Percentiles rank a stretch among this genome's conserved stretches.
Evolutionary conservation across 1,139 yeast species (phyloP).

Genomic region (Suhomyces coccinellae): DNA sequence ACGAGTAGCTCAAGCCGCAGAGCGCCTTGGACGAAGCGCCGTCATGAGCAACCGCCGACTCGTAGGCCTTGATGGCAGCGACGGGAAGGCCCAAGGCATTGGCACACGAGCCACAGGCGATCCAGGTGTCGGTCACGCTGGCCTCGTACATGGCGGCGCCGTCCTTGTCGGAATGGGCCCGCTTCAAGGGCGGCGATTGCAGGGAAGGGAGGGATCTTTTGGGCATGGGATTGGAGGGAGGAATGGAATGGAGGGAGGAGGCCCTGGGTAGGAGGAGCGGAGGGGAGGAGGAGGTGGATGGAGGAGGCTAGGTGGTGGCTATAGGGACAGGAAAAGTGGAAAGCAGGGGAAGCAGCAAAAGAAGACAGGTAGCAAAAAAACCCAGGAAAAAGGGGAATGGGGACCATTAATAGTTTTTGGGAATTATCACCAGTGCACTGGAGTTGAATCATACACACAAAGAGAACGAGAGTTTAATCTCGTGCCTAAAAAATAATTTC

Average conservation of each 20-base stretch:
- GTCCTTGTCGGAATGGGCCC: slow-evolving; percentile 10
- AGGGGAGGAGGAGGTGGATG: neutral
- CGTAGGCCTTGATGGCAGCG: slow-evolving; percentile 48
- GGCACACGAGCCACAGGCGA: slow-evolving; percentile 53
- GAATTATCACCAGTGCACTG: slow-evolving; percentile 6
- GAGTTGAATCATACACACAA: slow-evolving; percentile 8
- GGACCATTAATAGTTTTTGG: slow-evolving; percentile 8
- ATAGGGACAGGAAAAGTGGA: neutral
- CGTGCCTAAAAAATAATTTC: slow-evolving; percentile 2
- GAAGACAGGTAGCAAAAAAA: neutral
- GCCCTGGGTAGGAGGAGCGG: neutral
- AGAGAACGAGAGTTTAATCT: slow-evolving; percentile 8
- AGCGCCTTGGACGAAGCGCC: slow-evolving; percentile 45
- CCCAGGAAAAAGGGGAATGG: slow-evolving; percentile 4
- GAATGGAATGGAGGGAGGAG: neutral
- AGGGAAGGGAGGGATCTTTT: slow-evolving; percentile 12
- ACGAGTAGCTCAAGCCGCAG: slow-evolving; percentile 41
- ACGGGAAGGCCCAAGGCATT: slow-evolving; percentile 39
- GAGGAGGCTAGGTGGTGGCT: neutral
- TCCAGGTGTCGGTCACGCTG: slow-evolving; percentile 48
- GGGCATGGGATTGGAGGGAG: slow-evolving; percentile 9
- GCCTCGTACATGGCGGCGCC: slow-evolving; percentile 18
- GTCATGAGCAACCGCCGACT: slow-evolving; percentile 45
- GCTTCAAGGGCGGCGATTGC: slow-evolving; percentile 12
- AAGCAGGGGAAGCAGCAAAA: neutral